phyloP scores from a whole-genome alignment of 208 protist genomes.

The Trypanosoma brucei region DNA sequence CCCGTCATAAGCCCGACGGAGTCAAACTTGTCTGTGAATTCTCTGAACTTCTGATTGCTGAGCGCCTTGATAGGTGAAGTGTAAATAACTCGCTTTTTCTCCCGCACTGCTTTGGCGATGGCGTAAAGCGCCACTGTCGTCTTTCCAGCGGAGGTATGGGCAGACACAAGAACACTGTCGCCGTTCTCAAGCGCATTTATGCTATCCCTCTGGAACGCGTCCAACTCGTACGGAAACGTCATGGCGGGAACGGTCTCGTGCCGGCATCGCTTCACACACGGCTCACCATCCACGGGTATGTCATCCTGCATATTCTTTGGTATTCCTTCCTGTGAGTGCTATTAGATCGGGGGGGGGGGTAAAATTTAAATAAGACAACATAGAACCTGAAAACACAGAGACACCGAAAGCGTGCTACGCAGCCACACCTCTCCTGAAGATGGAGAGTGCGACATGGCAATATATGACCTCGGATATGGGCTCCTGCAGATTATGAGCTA shows the following conservation, averaged over 20 bases:
- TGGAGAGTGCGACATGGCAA: too few species aligned
- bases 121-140: slow-evolving; percentile 99
- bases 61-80: slow-evolving; percentile 99
- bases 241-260: slow-evolving; percentile 82
- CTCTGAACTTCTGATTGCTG: slow-evolving; percentile 99
- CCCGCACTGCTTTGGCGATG: slow-evolving; percentile 96
- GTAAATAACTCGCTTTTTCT: slow-evolving; percentile 99
- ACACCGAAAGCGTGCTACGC: too few species aligned
- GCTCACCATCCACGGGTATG: slow-evolving; percentile 29
- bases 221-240: slow-evolving; percentile 94
- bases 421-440: too few species aligned
- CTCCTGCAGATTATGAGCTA: too few species aligned
- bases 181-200: slow-evolving; percentile 93
- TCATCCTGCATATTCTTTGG: slow-evolving; percentile 9
- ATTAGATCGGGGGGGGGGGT: background rate
- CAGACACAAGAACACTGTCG: slow-evolving; percentile 99
- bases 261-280: slow-evolving; percentile 46
- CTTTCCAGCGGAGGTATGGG: slow-evolving; percentile 99
- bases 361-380: slow-evolving; percentile 3
- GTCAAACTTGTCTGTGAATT: slow-evolving; percentile 97
- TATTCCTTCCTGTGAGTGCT: slow-evolving; percentile 8
- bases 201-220: slow-evolving; percentile 94
- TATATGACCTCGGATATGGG: too few species aligned
- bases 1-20: slow-evolving; percentile 99
- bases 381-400: too few species aligned